Evolutionary conservation across 805 yeast species (phyloP).

Genomic region (Ogataea dorogensis): DNA sequence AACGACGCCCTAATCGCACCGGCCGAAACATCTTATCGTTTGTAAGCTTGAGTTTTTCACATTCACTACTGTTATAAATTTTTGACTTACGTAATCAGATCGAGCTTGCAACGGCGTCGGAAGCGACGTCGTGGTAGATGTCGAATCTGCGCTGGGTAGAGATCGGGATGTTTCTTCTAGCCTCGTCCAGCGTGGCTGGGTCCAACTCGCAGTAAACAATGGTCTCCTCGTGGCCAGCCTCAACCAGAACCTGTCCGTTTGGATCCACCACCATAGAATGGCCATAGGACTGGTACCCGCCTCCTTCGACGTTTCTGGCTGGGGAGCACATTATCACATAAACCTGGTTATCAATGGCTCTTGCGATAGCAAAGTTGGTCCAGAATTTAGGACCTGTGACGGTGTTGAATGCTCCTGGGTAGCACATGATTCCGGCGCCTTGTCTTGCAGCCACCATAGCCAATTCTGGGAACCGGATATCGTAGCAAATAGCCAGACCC

Average conservation of each 20-base stretch:
- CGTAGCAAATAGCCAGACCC: conserved; percentile 87
- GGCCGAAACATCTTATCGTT: conserved; percentile 1
- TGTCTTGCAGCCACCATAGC: conserved; percentile 68
- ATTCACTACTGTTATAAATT: too few relatives aligned
- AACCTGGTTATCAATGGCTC: conserved; percentile 74
- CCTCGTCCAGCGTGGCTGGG: conserved; percentile 52
- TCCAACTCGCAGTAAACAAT: conserved; percentile 73
- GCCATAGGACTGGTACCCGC: conserved; percentile 64
- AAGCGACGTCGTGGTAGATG: conserved; percentile 48
- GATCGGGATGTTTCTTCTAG: conserved; percentile 69
- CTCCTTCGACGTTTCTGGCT: conserved; percentile 61
- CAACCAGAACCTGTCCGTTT: conserved; percentile 56
- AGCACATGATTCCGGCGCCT: conserved; percentile 71
- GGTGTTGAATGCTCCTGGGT: conserved; percentile 84
- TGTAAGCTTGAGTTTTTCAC: neutral
- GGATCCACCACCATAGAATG: conserved; percentile 67
- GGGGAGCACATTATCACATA: conserved; percentile 84
- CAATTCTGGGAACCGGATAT: conserved; percentile 76
- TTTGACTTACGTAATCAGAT: conserved; percentile 5
- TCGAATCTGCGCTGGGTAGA: conserved; percentile 70
- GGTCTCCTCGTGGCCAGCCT: conserved; percentile 78
- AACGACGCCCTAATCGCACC: neutral
- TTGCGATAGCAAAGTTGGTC: conserved; percentile 69
- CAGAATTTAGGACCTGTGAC: conserved; percentile 84
- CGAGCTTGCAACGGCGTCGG: conserved; percentile 19